Evolutionary conservation across 108 stramenopile genomes (phyloP), one percentile per base, ranked within the genome.

Genomic region (Fistulifera solaris): DNA sequence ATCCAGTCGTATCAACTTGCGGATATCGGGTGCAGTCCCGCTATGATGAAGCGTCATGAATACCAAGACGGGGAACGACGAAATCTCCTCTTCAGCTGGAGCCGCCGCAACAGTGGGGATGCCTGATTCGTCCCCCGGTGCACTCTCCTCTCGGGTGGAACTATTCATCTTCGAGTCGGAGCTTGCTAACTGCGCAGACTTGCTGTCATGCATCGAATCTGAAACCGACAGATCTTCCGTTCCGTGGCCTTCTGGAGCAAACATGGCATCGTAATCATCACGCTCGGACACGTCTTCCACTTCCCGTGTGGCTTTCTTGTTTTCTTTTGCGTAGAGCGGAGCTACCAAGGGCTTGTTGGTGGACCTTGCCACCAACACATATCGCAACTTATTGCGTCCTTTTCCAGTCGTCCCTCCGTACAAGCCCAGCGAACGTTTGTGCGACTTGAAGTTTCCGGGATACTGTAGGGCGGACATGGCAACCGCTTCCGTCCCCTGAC

Each of bases 21-120:
- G 85, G 51, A 90, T 76, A 59, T 90, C 89, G 4, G 89, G 89
- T 51, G 81, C 78, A 22, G 82, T 76, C 21, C 89, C 89, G 66
- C 86, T 85, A 26, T 64, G 67, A 40, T 86, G 73, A 38, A 90
- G 73, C 0, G 78, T 76, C 46, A 87, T 62, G 27, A 73, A 85
- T 4, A 86, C 67, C 8, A 90, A 35, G 15, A 78, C 80, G 1
- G 89, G 89, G 55, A 90, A 90, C 0, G 89, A 90, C 0, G 89
- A 86, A 28, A 83, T 56, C 59, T 90, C 79, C 13, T 48, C 50
- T 18, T 49, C 19, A 12, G 46, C 79, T 13, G 45, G 27, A 13
- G 78, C 42, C 4, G 16, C 21, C 19, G 19, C 21, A 11, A 21
- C 21, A 6, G 44, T 21, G 4, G 44, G 44, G 19, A 21, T 21